These are phyloP conservation scores for Prosopis cineraria DNA, from an alignment of 306 rosid genomes.

Conservation along the genomic window DNA sequence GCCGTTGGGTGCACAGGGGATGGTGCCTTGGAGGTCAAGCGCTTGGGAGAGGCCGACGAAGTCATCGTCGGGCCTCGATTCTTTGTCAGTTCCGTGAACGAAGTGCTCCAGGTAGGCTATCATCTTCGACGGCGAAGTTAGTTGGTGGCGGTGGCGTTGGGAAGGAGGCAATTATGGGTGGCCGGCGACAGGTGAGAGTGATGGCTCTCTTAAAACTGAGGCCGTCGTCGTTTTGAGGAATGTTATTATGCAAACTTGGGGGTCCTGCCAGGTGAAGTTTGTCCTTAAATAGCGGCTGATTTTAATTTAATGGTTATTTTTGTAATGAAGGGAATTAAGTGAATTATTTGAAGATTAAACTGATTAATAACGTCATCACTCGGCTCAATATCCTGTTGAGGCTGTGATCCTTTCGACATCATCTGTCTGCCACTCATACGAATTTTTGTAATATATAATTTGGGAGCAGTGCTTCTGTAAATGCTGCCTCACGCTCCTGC, in stretches of 20 bases:
- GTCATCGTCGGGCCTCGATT: slow-evolving; percentile 54
- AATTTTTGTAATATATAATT: not conserved
- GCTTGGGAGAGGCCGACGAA: slow-evolving; percentile 36
- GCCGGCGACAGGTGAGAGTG: slow-evolving; percentile 17
- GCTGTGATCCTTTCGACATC: slow-evolving; percentile 25
- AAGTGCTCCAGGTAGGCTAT: slow-evolving; percentile 80
- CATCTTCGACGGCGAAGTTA: slow-evolving; percentile 40
- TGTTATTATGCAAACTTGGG: not conserved
- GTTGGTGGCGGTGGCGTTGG: not conserved
- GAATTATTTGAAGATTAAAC: not conserved
- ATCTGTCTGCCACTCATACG: slow-evolving; percentile 32
- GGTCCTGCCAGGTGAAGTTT: slow-evolving; percentile 26
- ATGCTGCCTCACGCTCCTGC: not conserved
- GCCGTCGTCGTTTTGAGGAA: not conserved
- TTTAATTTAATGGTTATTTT: slow-evolving; percentile 37
- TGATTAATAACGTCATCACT: slow-evolving; percentile 1
- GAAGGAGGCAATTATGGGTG: not conserved
- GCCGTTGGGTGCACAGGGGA: slow-evolving; percentile 41
- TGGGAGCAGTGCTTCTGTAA: not conserved
- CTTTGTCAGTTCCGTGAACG: slow-evolving; percentile 67
- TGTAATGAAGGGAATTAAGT: not conserved
- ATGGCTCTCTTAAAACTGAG: not conserved
- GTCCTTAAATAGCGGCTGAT: slow-evolving; percentile 44
- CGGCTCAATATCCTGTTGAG: slow-evolving; percentile 4
- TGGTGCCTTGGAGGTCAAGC: slow-evolving; percentile 41